A percentile compares a stretch with the other conserved stretches of the same genome.
Evolutionary conservation across 495 filamentous ascomycete species (phyloP).

Genomic region (Cairneyella variabilis): DNA sequence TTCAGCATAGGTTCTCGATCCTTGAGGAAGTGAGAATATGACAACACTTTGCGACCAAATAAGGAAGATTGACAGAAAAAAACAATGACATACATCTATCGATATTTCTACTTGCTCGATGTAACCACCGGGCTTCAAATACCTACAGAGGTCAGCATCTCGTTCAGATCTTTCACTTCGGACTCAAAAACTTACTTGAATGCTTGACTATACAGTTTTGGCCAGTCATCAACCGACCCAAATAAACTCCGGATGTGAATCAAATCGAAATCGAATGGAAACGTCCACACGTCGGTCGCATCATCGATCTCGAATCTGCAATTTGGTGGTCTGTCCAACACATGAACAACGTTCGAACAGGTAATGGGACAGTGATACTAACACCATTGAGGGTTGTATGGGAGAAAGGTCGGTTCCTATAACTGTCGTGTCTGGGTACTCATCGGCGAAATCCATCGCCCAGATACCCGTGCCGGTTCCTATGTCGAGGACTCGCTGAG

Average conservation of each 20-base stretch:
- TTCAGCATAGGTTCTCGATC: background rate
- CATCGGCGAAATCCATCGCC: conserved; percentile 50
- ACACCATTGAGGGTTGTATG: conserved; percentile 44
- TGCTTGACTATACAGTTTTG: conserved; percentile 14
- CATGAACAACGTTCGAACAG: background rate
- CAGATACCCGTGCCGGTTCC: conserved; percentile 35
- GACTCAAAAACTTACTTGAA: conserved; percentile 12
- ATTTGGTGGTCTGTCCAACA: conserved; percentile 39
- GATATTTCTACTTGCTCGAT: conserved; percentile 49
- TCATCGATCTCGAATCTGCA: conserved; percentile 51
- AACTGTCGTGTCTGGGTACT: conserved; percentile 50
- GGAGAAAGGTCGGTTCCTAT: conserved; percentile 51
- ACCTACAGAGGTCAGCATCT: conserved; percentile 1
- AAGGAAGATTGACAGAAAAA: too few species aligned
- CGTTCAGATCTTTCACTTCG: background rate
- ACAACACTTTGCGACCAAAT: background rate
- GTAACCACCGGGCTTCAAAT: conserved; percentile 46
- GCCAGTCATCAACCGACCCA: conserved; percentile 35
- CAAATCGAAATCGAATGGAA: conserved; percentile 44
- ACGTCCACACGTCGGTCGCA: conserved; percentile 50
- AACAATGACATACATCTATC: conserved; percentile 17
- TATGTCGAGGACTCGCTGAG: conserved; percentile 18
- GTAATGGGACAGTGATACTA: background rate
- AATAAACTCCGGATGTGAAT: conserved; percentile 49
- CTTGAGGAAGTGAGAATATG: background rate